Base-by-base conservation (phyloP, 768 basidiomycete species). In the Serendipita vermifera region DNA sequence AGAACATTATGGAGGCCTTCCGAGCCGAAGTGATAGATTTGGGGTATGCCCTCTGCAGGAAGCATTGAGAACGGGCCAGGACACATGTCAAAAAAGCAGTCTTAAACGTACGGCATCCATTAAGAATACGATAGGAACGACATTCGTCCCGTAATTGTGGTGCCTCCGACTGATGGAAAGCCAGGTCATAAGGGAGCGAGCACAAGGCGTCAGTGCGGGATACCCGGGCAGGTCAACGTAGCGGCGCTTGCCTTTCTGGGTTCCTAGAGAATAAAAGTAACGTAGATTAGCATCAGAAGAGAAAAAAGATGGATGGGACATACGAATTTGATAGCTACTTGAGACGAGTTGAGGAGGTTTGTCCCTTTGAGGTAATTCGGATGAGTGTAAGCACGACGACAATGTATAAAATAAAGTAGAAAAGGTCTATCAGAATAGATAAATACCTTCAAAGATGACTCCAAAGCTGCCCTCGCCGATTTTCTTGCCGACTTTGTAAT, bases 281-380 rank as follows among this genome's bases (percentile, higher is more conserved):
- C 4, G 60, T 20, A 14, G 32, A 26, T 20, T 31, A 3, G 57
- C 35, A 57, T 54, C 39, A 40, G 56, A 62, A 38, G 60, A 33
- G 56, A 56, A 27, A 39, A 57, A 57, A 57, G 59, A 26, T 33
- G 38, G 54, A 14, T 41, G 43, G 43, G 35, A 82, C 93, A 72
- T 66, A 98, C 96, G 80, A 99, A 99, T 77, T 99, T 99, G 82
- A 99, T 98, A 61, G 96, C 96, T 59, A 98, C 94, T 7, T 92
- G 93, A 73, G 94, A 92, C 3, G 87, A 91, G 76, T 99, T 99
- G 73, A 98, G 82, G 31, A 99, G 76, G 68, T 99, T 99, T 5
- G 92, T 94, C 26, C 94, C 94, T 97, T 9, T 36, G 26, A 31
- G 32, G 36, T 31, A 31, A 3, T 43, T 14, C 33, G 22, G 29